phyloP scores from a whole-genome alignment of 2,329 filamentous ascomycete species.

The Xylariaceae sp. region DNA sequence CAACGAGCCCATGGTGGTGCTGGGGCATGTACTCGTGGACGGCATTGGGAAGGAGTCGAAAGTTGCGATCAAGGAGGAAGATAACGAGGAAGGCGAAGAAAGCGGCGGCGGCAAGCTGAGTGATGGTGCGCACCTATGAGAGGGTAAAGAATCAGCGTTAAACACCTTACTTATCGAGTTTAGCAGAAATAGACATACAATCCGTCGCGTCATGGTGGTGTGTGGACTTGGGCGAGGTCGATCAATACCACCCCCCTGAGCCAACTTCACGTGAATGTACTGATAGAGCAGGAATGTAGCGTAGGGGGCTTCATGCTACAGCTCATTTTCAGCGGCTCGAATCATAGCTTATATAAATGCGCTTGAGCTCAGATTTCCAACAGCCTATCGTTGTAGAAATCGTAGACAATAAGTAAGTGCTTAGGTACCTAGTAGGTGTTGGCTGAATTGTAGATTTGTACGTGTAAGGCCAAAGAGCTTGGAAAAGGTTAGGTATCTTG shows the following conservation, averaged over 20 bases:
- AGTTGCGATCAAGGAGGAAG: slow-evolving; percentile 86
- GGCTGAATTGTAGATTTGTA: too few relatives aligned
- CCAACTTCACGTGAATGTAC: slow-evolving; percentile 31
- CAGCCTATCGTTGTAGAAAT: slow-evolving; percentile 1
- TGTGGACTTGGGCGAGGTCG: slow-evolving; percentile 16
- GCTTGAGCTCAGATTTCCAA: not conserved
- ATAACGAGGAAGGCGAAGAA: slow-evolving; percentile 73
- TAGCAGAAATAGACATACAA: slow-evolving; percentile 36
- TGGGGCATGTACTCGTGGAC: slow-evolving; percentile 88
- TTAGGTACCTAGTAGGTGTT: too few relatives aligned
- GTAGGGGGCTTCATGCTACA: slow-evolving; percentile 33
- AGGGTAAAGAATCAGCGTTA: slow-evolving; percentile 22
- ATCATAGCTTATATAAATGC: slow-evolving; percentile 24
- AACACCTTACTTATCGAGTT: not conserved
- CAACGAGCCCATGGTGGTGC: slow-evolving; percentile 82
- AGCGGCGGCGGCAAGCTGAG: slow-evolving; percentile 74
- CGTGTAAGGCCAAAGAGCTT: too few relatives aligned
- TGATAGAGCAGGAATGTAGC: slow-evolving; percentile 33
- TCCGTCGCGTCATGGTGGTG: slow-evolving; percentile 45
- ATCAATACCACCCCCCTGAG: slow-evolving; percentile 19
- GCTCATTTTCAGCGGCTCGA: slow-evolving; percentile 39
- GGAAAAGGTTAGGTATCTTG: not conserved
- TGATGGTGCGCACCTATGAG: slow-evolving; percentile 67
- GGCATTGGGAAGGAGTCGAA: slow-evolving; percentile 82
- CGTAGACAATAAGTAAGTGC: not conserved